Evolutionary conservation across 495 filamentous ascomycete genomes (phyloP).

Genomic region (Penicillium argentinense): DNA sequence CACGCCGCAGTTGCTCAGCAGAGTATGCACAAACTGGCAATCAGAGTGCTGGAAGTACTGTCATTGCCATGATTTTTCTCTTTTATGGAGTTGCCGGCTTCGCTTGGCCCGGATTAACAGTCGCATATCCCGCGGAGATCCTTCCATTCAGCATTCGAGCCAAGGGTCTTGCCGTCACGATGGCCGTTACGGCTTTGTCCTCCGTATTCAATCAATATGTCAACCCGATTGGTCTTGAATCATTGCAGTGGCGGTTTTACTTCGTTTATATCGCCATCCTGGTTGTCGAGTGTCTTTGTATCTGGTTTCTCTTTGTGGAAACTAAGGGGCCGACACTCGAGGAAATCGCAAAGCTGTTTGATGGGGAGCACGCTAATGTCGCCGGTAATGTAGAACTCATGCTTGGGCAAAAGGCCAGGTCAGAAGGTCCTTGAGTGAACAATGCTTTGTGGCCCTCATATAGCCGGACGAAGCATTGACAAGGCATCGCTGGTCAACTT

Average conservation of each 20-base stretch:
- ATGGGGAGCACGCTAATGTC: slow-evolving; percentile 53
- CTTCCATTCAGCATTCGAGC: slow-evolving; percentile 64
- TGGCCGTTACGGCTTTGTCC: slow-evolving; percentile 57
- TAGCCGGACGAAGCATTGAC: slow-evolving; percentile 17
- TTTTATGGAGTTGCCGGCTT: slow-evolving; percentile 29
- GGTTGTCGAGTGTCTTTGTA: slow-evolving; percentile 52
- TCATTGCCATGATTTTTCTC: slow-evolving; percentile 61
- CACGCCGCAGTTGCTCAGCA: slow-evolving; percentile 27
- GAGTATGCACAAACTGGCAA: slow-evolving; percentile 26
- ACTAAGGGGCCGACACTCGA: slow-evolving; percentile 62
- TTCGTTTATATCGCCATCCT: slow-evolving; percentile 62
- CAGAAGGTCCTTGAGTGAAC: not conserved
- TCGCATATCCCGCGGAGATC: slow-evolving; percentile 63
- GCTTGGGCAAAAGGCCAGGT: not conserved
- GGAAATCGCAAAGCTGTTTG: slow-evolving; percentile 59
- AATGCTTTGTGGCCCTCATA: not conserved
- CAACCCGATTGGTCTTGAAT: slow-evolving; percentile 57
- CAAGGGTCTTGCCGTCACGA: slow-evolving; percentile 55
- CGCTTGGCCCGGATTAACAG: slow-evolving; percentile 56
- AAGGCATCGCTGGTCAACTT: slow-evolving; percentile 23
- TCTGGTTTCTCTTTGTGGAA: slow-evolving; percentile 65
- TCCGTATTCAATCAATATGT: slow-evolving; percentile 54
- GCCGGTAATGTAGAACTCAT: slow-evolving; percentile 8
- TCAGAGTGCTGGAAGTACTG: slow-evolving; percentile 46
- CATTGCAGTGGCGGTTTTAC: slow-evolving; percentile 56